Conservation (phyloP, 1,284 basidiomycete species). For the Ustilago trichophora region DNA sequence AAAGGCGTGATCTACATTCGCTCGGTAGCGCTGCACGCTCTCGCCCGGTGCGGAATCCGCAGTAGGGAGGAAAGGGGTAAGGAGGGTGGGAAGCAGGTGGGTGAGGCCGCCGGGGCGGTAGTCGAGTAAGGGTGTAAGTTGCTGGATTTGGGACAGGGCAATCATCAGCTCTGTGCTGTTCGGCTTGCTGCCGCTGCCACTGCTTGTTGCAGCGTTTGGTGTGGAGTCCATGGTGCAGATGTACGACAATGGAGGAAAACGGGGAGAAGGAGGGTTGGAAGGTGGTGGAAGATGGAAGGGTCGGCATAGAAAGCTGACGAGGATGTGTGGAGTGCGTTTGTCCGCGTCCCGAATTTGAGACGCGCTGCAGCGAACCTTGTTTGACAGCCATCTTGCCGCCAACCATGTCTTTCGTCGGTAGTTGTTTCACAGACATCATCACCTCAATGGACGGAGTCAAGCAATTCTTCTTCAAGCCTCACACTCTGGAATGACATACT, state of each 20-base stretch:
- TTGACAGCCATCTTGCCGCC: background rate
- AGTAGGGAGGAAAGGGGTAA: constrained; percentile 20
- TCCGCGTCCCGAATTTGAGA: constrained; percentile 1
- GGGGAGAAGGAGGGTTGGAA: too few species aligned
- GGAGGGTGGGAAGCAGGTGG: constrained; percentile 20
- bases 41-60: constrained; percentile 5
- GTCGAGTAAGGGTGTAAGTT: constrained; percentile 42
- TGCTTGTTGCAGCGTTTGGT: background rate
- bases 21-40: constrained; percentile 28
- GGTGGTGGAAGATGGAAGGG: too few species aligned
- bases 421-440: too few species aligned
- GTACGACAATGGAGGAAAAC: too few species aligned
- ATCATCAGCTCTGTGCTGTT: constrained; percentile 47
- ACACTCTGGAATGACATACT: background rate
- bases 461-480: too few species aligned
- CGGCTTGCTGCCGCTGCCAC: too few species aligned
- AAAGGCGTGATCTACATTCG: constrained; percentile 40
- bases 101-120: constrained; percentile 34
- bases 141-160: constrained; percentile 41
- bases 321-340: constrained; percentile 1
- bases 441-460: too few species aligned
- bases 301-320: too few species aligned
- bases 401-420: too few species aligned
- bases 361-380: background rate
- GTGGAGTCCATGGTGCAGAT: constrained; percentile 2